phyloP scores from a whole-genome alignment of 2,329 filamentous ascomycete species.

The Sporothrix sp. region DNA sequence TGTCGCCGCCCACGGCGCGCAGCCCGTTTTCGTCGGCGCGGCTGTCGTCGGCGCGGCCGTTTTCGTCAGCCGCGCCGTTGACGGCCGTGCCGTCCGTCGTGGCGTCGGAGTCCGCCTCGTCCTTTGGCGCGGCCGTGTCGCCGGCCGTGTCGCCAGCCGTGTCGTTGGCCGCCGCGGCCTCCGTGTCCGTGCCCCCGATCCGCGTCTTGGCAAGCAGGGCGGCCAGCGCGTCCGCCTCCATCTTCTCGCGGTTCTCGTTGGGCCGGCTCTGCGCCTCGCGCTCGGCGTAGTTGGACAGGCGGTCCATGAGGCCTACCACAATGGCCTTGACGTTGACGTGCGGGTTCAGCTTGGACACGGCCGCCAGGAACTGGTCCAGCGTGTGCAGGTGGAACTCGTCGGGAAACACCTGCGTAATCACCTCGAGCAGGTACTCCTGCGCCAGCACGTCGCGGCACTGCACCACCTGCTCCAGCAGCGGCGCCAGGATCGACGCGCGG shows the following conservation, averaged over 20 bases:
- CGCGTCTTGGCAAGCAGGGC: slow-evolving; percentile 69
- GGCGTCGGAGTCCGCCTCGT: no score
- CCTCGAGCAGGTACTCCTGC: slow-evolving; percentile 94
- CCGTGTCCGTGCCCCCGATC: slow-evolving; percentile 34
- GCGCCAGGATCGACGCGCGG: slow-evolving; percentile 79
- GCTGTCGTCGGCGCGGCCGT: not conserved
- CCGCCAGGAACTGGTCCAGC: slow-evolving; percentile 86
- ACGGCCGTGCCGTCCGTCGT: slow-evolving; percentile 37
- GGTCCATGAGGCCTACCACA: slow-evolving; percentile 95
- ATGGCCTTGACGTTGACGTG: slow-evolving; percentile 98
- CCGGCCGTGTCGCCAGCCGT: slow-evolving; percentile 26
- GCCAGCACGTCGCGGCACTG: slow-evolving; percentile 95
- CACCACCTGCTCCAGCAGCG: slow-evolving; percentile 90
- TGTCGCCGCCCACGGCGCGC: slow-evolving; percentile 55
- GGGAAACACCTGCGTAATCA: slow-evolving; percentile 97
- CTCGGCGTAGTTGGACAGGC: slow-evolving; percentile 88
- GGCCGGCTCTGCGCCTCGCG: slow-evolving; percentile 67
- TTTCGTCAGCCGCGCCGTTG: slow-evolving; percentile 32
- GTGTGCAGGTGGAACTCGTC: slow-evolving; percentile 98
- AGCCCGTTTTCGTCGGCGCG: slow-evolving; percentile 14
- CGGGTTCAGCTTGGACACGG: slow-evolving; percentile 85
- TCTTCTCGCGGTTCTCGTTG: slow-evolving; percentile 60
- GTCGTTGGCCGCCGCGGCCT: slow-evolving; percentile 30
- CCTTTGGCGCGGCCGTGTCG: slow-evolving; percentile 25
- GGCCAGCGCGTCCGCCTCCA: slow-evolving; percentile 74